phyloP scores from a whole-genome alignment of 148 eudicot genomes.

The Nepenthes mirabilis region DNA sequence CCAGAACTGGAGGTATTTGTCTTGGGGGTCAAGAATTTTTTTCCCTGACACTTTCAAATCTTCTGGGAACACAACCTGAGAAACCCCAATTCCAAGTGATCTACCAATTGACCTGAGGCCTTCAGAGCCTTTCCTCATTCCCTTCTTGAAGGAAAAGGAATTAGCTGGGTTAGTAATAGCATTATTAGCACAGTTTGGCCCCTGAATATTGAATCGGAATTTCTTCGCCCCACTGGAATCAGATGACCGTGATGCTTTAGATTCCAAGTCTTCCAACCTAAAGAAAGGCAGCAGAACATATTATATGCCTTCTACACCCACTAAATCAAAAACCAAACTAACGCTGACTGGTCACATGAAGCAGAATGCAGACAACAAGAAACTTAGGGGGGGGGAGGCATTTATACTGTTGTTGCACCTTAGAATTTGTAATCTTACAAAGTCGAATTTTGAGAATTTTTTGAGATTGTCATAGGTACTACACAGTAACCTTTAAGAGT shows the following conservation, averaged over 20 bases:
- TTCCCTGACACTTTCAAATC: constrained; percentile 84
- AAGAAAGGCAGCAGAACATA: neutral
- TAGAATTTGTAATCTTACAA: too few species aligned
- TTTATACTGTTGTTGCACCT: too few species aligned
- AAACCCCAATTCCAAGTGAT: constrained; percentile 70
- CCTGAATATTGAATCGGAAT: constrained; percentile 53
- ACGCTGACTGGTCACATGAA: neutral
- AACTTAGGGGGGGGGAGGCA: too few species aligned
- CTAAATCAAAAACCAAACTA: neutral
- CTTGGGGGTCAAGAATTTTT: constrained; percentile 90
- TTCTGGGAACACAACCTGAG: constrained; percentile 90
- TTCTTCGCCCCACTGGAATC: constrained; percentile 10
- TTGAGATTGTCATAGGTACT: too few species aligned
- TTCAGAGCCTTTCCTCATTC: constrained; percentile 58
- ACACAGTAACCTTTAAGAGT: too few species aligned
- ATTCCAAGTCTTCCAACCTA: constrained; percentile 1
- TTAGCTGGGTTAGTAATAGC: constrained; percentile 6
- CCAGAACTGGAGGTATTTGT: constrained; percentile 74
- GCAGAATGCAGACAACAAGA: neutral
- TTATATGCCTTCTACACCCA: neutral
- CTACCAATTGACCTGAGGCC: constrained; percentile 75
- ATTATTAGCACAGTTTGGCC: constrained; percentile 22
- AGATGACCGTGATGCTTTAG: constrained; percentile 1
- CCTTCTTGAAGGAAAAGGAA: constrained; percentile 45
- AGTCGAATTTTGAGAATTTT: too few species aligned